These are phyloP conservation scores for Teunomyces aglyptinius DNA, from an alignment of 805 yeast species.

Conservation along the genomic window DNA sequence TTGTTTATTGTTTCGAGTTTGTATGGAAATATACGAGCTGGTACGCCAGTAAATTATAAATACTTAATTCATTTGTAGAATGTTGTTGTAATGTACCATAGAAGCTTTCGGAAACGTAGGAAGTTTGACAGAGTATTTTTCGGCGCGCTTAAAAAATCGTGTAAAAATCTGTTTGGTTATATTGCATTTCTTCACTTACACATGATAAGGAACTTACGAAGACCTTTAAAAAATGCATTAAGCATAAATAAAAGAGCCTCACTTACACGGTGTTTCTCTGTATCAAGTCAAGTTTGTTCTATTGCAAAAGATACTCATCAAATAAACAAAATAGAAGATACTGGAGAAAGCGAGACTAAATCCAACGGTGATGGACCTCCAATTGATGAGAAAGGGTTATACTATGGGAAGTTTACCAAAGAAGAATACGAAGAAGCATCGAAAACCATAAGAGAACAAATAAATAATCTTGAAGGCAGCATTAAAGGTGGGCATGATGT, in stretches of 20 bases:
- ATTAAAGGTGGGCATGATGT: conserved; percentile 38
- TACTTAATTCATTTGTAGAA: too few relatives aligned
- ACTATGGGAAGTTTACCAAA: conserved; percentile 35
- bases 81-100: too few relatives aligned
- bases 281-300: background rate
- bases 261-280: background rate
- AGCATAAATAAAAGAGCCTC: background rate
- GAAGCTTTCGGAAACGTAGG: too few relatives aligned
- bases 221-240: background rate
- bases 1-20: conserved; percentile 1
- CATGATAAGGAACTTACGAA: background rate
- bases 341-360: background rate
- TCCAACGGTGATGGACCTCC: conserved; percentile 8
- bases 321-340: background rate
- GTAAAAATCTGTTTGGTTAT: too few relatives aligned
- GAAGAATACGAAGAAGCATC: conserved; percentile 41
- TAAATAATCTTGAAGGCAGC: conserved; percentile 28
- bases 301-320: background rate
- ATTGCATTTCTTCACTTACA: background rate
- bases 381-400: conserved; percentile 26
- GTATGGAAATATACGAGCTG: conserved; percentile 1
- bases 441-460: conserved; percentile 29
- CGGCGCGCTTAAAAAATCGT: too few relatives aligned
- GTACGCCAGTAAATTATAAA: background rate
- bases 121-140: too few relatives aligned